These are phyloP conservation scores for Lachnellula subtilissima DNA, from an alignment of 2,329 filamentous ascomycete species.

Conservation along the genomic window DNA sequence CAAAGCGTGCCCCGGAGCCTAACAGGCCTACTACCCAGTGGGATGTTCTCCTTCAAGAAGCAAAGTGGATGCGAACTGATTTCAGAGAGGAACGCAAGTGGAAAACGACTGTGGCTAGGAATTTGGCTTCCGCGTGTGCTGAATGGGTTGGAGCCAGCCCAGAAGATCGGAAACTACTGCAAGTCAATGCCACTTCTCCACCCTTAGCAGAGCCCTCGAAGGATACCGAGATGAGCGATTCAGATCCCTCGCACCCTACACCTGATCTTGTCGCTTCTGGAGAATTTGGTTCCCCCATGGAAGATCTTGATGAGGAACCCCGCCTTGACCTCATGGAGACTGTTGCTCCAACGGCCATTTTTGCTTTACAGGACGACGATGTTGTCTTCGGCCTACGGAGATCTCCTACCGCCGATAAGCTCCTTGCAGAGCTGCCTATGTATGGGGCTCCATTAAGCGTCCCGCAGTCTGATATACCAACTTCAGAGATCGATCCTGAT, in stretches of 20 bases:
- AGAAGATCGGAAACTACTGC: slow-evolving; percentile 61
- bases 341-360: slow-evolving; percentile 70
- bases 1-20: slow-evolving; percentile 79
- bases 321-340: slow-evolving; percentile 35
- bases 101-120: slow-evolving; percentile 78
- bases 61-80: slow-evolving; percentile 98
- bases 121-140: slow-evolving; percentile 75
- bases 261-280: slow-evolving; percentile 64
- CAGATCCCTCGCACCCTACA: slow-evolving; percentile 43
- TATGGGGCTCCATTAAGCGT: slow-evolving; percentile 63
- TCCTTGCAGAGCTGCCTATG: slow-evolving; percentile 76
- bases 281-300: slow-evolving; percentile 53
- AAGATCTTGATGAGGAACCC: slow-evolving; percentile 36
- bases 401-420: slow-evolving; percentile 68
- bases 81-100: slow-evolving; percentile 92
- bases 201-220: slow-evolving; percentile 23
- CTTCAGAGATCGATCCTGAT: slow-evolving; percentile 61
- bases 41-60: slow-evolving; percentile 83
- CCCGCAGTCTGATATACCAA: slow-evolving; percentile 52
- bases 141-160: slow-evolving; percentile 67
- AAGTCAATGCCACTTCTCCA: slow-evolving; percentile 57
- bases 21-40: slow-evolving; percentile 71
- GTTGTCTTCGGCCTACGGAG: slow-evolving; percentile 73
- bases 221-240: slow-evolving; percentile 32
- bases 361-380: slow-evolving; percentile 75